Evolutionary conservation across 441 rosid species (phyloP), one percentile per base, ranked within the genome.

Genomic region (Populus hybrid): DNA sequence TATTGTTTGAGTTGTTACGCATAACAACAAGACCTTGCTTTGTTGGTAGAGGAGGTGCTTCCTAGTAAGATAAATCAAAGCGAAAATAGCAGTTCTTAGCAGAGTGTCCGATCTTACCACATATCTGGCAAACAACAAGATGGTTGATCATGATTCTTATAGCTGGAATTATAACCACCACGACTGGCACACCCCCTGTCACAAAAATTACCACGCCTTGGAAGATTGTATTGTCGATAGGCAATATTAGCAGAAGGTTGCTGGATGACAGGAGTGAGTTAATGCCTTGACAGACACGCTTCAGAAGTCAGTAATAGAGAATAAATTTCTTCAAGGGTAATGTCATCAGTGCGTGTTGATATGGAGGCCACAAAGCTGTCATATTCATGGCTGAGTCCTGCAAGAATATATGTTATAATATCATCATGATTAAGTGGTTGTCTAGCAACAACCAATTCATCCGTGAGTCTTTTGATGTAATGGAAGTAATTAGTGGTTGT

Each of bases 21-120:
- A 54, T 18, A 16, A 8, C 3, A 0, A 0, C 3, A 3, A 6
- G 1, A 0, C n/a, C 21, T 0, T 54, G 21, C 6, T 54, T 54
- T 16, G 2, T 0, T 5, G n/a, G 9, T 5, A 6, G 3, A 0
- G n/a, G 2, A 16, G 21, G 1, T 1, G 61, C 0, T 5, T 54
- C 61, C 21, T 54, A 3, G 21, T 54, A 54, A 54, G 61, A 54
- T 0, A 54, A 16, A 6, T 54, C 21, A 50, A 50, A 54, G 5
- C 3, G 0, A 0, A 18, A 54, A 54, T 54, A 54, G 0, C 21
- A 54, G 18, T 54, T 54, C 61, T 54, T 54, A 54, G 9, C 3
- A 18, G 4, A 12, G 8, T 54, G 61, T 18, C 3, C 1, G 0
- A 18, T 6, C 0, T 54, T 54, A 16, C 8, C 8, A 1, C 3